These are phyloP conservation scores for Helicosporidium sp. DNA, from an alignment of 139 green algal genomes.

Conservation along the genomic window DNA sequence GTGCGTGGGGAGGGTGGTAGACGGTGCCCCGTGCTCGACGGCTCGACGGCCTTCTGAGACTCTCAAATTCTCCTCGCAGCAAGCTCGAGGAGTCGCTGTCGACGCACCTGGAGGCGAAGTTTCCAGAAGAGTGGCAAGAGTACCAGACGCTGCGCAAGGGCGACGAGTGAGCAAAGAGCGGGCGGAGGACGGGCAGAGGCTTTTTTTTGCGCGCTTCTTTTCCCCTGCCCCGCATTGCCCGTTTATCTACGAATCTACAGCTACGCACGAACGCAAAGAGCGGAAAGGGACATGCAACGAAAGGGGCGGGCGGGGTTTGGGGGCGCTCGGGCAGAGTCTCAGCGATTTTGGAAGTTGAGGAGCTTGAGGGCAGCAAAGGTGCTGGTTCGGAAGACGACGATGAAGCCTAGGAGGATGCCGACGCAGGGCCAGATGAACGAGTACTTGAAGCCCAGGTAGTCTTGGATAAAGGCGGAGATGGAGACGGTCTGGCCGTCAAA, in stretches of 20 bases:
- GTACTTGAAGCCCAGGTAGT: conserved; percentile 12
- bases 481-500: background rate
- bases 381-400: conserved; percentile 2
- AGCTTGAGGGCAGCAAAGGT: conserved; percentile 3
- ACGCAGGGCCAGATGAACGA: conserved; percentile 1
- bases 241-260: conserved; percentile 2
- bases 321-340: no score
- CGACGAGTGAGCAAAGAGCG: background rate
- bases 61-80: conserved; percentile 26
- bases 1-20: conserved; percentile 16
- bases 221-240: background rate
- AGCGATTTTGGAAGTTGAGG: conserved; percentile 16
- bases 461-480: no score
- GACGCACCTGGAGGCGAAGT: conserved; percentile 2
- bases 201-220: background rate
- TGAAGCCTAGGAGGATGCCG: conserved; percentile 8
- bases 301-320: no score
- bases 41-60: conserved; percentile 27
- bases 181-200: conserved; percentile 4
- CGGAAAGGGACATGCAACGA: no score
- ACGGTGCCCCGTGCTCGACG: conserved; percentile 4
- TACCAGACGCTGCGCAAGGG: background rate
- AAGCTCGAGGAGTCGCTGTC: conserved; percentile 23
- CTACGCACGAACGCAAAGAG: no score
- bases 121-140: conserved; percentile 3